Evolutionary conservation across 2,329 filamentous ascomycete genomes (phyloP).

Genomic region (Chaetomiaceae sp.): DNA sequence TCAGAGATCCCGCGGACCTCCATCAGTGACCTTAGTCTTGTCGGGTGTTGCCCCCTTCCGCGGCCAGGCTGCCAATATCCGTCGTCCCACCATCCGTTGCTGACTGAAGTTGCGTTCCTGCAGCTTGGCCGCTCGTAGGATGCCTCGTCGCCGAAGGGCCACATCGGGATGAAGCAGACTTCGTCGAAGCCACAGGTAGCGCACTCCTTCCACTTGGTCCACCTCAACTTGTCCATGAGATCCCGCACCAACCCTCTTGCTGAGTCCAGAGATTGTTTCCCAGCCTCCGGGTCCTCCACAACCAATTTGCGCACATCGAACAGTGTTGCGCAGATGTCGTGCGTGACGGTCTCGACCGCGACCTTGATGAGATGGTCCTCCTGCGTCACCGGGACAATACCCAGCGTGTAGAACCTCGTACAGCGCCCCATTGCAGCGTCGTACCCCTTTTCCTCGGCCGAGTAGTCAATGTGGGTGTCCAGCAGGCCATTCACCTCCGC

Average conservation of each 20-base stretch:
- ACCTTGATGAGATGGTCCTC: constrained; percentile 44
- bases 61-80: constrained; percentile 15
- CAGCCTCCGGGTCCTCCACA: constrained; percentile 17
- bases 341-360: constrained; percentile 38
- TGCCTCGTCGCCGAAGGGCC: constrained; percentile 33
- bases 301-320: constrained; percentile 30
- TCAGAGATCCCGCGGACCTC: too few species aligned
- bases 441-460: constrained; percentile 31
- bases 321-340: constrained; percentile 36
- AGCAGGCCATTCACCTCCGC: constrained; percentile 38
- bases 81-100: constrained; percentile 6
- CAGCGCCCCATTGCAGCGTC: constrained; percentile 43
- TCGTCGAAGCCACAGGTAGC: constrained; percentile 30
- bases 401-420: constrained; percentile 41
- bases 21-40: too few species aligned
- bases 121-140: constrained; percentile 32
- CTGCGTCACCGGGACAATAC: constrained; percentile 30
- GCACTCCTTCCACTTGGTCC: constrained; percentile 36
- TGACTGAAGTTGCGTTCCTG: constrained; percentile 14
- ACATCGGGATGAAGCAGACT: constrained; percentile 38
- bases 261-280: constrained; percentile 4
- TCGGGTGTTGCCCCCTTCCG: too few species aligned
- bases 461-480: constrained; percentile 42
- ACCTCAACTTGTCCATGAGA: constrained; percentile 31
- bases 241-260: constrained; percentile 16